phyloP scores from a whole-genome alignment of 345 rosid genomes.

The Bretschneidera sinensis region DNA sequence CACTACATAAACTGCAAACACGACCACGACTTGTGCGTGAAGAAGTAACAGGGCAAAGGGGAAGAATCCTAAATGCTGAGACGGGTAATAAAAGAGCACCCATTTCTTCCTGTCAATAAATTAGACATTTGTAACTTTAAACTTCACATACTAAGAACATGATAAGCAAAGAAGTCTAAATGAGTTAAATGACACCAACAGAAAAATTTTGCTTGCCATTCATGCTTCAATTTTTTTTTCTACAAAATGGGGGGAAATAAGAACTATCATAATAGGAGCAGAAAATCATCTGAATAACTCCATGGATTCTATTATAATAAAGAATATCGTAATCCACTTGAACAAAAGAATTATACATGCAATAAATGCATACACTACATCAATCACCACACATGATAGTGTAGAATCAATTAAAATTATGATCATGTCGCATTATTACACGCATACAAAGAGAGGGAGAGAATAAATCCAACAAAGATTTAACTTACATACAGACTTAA shows the following conservation, averaged over 20 bases:
- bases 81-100: conserved; percentile 6
- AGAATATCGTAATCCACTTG: not conserved
- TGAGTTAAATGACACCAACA: not conserved
- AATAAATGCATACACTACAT: too few relatives aligned
- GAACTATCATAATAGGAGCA: not conserved
- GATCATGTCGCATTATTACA: not conserved
- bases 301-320: not conserved
- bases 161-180: conserved; percentile 4
- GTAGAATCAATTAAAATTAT: too few relatives aligned
- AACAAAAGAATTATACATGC: too few relatives aligned
- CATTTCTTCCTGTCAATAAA: conserved; percentile 16
- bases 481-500: not conserved
- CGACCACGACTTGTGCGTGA: conserved; percentile 1
- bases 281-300: too few relatives aligned
- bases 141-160: not conserved
- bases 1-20: conserved; percentile 7
- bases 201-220: too few relatives aligned
- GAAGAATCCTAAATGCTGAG: conserved; percentile 14
- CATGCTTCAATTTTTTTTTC: not conserved
- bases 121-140: not conserved
- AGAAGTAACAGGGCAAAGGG: conserved; percentile 9
- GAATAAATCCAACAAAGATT: not conserved
- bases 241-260: too few relatives aligned
- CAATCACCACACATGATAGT: not conserved
- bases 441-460: not conserved